Percentiles rank a stretch among this genome's conserved stretches.
Evolutionary conservation across 192 early-diverging fungal species (phyloP).

Genomic region (Paraglomus occultum): DNA sequence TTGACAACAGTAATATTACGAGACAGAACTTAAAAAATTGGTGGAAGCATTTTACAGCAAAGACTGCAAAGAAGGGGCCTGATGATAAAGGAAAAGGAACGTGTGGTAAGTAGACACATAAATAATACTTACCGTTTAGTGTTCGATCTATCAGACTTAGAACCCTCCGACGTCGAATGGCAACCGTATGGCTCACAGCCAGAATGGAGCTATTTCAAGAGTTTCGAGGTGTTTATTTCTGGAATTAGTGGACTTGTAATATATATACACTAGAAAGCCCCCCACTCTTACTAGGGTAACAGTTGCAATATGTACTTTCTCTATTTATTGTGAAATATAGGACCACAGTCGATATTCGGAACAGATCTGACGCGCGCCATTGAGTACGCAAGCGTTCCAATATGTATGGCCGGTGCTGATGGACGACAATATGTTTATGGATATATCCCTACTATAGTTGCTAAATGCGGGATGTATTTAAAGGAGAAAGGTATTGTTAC

Average conservation of each 20-base stretch:
- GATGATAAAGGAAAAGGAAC: conserved; percentile 15
- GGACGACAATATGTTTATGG: conserved; percentile 34
- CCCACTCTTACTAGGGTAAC: background rate
- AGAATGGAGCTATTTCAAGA: background rate
- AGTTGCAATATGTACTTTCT: background rate
- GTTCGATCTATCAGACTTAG: too few relatives aligned
- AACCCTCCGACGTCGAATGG: too few relatives aligned
- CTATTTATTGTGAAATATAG: conserved; percentile 18
- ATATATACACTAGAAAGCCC: background rate
- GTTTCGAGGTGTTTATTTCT: background rate
- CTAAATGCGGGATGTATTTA: conserved; percentile 42
- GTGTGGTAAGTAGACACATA: too few relatives aligned
- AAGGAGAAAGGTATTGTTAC: conserved; percentile 42
- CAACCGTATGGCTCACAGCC: background rate
- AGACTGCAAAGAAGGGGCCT: background rate
- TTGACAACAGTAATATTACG: too few relatives aligned
- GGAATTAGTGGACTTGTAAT: background rate
- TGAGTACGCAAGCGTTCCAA: conserved; percentile 41
- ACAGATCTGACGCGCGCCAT: conserved; percentile 41
- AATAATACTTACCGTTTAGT: too few relatives aligned
- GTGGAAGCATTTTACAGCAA: conserved; percentile 30
- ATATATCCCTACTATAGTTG: conserved; percentile 45
- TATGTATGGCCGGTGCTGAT: conserved; percentile 30
- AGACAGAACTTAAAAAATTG: conserved; percentile 17
- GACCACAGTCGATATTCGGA: conserved; percentile 32